Conservation (phyloP, 148 eudicot species). For the Polygonum aviculare region DNA sequence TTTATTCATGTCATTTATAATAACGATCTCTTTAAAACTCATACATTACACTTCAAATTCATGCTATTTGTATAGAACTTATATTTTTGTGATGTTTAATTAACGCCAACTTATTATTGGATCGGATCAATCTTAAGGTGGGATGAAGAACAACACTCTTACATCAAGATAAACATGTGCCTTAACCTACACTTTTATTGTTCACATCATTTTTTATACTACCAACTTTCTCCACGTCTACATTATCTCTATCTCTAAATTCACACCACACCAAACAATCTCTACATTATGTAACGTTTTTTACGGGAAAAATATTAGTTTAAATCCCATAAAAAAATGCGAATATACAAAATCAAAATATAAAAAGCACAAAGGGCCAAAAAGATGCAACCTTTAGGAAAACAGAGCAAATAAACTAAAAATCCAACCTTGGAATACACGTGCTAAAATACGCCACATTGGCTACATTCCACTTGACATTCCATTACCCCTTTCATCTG, state of each 20-base stretch:
- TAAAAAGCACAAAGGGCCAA: not conserved
- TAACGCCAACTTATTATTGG: no score
- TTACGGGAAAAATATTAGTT: not conserved
- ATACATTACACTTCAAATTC: no score
- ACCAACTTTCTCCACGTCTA: not conserved
- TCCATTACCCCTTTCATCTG: not conserved
- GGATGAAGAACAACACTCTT: not conserved
- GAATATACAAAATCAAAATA: not conserved
- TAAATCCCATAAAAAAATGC: not conserved
- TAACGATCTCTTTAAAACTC: no score
- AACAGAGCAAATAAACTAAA: conserved; percentile 2
- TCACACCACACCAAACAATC: not conserved
- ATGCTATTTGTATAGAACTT: no score
- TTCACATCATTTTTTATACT: not conserved
- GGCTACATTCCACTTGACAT: conserved; percentile 2
- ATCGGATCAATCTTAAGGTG: no score
- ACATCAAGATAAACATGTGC: not conserved
- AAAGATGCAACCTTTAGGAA: not conserved
- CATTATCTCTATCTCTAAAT: not conserved
- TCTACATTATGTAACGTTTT: not conserved
- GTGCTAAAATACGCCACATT: conserved; percentile 9
- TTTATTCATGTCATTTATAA: no score
- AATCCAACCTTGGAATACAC: conserved; percentile 7
- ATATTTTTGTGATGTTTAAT: no score
- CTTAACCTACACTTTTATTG: not conserved